Base-by-base conservation (phyloP, 1,284 basidiomycete genomes). In the Malassezia slooffiae region DNA sequence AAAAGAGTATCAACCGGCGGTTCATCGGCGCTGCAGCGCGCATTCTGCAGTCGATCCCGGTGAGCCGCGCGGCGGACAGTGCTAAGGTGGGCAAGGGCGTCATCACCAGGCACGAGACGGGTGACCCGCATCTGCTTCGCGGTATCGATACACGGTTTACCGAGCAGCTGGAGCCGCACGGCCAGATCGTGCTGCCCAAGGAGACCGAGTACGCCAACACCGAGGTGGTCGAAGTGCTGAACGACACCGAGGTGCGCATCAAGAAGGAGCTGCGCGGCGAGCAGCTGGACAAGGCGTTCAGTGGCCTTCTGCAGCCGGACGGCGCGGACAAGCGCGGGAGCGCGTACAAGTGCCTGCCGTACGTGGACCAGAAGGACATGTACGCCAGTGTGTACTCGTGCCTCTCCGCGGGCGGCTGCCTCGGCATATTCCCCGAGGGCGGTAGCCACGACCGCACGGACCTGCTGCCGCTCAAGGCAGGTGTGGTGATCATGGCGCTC, bases 301-400 rank as follows among this genome's bases (percentile, higher is more conserved):
- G 53, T 21, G 64, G 55, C 19, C 6, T 32, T 38, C 35, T 19
- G 44, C 16, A 50, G 15, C n/a, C n/a, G n/a, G n/a, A n/a, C n/a
- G 21, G 42, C 34, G 33, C 10, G 34, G 44, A 54, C 2, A 38
- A 41, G 16, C 20, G 17, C 5, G 63, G 61, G 2, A 56, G 53
- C 53, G 51, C 49, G 38, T 70, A 64, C 52, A 60, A 61, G 24
- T 58, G 54, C 34, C 51, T 66, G 16, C 67, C 67, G 22, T 68
- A 58, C 43, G 80, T 96, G 49, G 83, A 93, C 72, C 90, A 96
- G 70, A 80, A 84, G 50, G 80, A 87, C 51, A 96, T 96, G 81
- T 99, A 96, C 70, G 80, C 82, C 17, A 79, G 87, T 51, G 93
- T 97, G 4, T 99, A 95, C 70, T 77, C 86, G 59, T 79, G 80